phyloP scores from a whole-genome alignment of 2,329 filamentous ascomycete genomes.

The Fusarium begoniae region DNA sequence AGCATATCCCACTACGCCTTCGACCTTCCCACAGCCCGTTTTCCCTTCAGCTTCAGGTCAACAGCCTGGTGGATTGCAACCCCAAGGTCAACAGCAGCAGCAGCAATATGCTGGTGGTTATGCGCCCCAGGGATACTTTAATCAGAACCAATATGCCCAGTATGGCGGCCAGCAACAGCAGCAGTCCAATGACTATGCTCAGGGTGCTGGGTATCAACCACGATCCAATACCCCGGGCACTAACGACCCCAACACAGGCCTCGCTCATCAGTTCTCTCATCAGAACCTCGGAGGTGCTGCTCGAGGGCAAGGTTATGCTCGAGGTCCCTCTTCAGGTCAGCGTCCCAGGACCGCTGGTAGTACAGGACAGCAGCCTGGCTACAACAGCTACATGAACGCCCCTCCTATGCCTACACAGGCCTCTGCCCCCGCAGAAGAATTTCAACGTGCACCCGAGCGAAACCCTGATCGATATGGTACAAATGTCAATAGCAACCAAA shows the following conservation, averaged over 20 bases:
- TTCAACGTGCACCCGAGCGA: conserved; percentile 81
- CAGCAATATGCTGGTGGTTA: conserved; percentile 58
- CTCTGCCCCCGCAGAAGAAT: conserved; percentile 72
- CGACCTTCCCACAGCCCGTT: conserved; percentile 94
- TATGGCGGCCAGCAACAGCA: conserved; percentile 50
- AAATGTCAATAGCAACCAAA: conserved; percentile 74
- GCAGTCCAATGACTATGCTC: conserved; percentile 60
- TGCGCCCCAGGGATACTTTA: conserved; percentile 65
- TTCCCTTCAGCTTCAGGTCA: conserved; percentile 52
- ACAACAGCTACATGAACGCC: conserved; percentile 70
- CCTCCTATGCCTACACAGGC: conserved; percentile 72
- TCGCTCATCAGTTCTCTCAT: conserved; percentile 96
- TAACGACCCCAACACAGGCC: conserved; percentile 87
- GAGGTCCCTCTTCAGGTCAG: conserved; percentile 74
- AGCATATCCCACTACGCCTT: conserved; percentile 87
- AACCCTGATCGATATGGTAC: conserved; percentile 82
- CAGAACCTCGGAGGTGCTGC: conserved; percentile 85
- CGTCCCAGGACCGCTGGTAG: conserved; percentile 87
- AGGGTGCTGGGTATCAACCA: conserved; percentile 58
- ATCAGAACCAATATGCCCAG: conserved; percentile 65
- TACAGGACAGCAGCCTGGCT: conserved; percentile 67
- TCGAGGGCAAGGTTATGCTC: conserved; percentile 74
- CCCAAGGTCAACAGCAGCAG: conserved; percentile 44
- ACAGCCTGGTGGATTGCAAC: conserved; percentile 41
- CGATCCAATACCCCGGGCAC: conserved; percentile 67